Conservation (phyloP, 176 grass and related monocot species). For the Rhynchospora tenuis region DNA sequence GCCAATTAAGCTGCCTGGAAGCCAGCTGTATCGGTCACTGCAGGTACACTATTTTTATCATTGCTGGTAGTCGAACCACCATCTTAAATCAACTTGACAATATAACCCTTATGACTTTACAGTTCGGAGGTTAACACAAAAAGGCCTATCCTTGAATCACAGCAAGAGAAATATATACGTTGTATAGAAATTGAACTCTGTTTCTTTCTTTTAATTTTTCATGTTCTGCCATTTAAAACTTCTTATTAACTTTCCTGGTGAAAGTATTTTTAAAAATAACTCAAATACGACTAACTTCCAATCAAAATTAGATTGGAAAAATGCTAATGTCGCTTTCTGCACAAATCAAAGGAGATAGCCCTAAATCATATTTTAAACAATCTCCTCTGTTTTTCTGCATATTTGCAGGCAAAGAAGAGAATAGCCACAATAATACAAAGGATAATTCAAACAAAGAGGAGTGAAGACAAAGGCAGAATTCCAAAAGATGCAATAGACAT, state of each 20-base stretch:
- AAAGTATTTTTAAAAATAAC: background rate
- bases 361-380: background rate
- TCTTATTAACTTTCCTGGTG: background rate
- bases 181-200: background rate
- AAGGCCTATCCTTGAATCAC: background rate
- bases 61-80: background rate
- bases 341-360: background rate
- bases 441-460: constrained; percentile 84
- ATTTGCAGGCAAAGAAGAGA: constrained; percentile 80
- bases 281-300: constrained; percentile 11
- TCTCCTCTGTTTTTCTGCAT: background rate
- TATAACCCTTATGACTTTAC: background rate
- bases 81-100: background rate
- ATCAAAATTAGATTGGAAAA: background rate
- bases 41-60: constrained; percentile 34
- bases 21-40: constrained; percentile 78
- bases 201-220: background rate
- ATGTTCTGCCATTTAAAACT: background rate
- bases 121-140: background rate
- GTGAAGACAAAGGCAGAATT: background rate
- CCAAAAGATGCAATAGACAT: constrained; percentile 56
- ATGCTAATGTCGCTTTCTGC: background rate
- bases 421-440: constrained; percentile 61
- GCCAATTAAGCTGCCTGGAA: constrained; percentile 93
- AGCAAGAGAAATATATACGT: background rate